Evolutionary conservation across 1,284 basidiomycete species (phyloP).

Genomic region (Meira nashicola): DNA sequence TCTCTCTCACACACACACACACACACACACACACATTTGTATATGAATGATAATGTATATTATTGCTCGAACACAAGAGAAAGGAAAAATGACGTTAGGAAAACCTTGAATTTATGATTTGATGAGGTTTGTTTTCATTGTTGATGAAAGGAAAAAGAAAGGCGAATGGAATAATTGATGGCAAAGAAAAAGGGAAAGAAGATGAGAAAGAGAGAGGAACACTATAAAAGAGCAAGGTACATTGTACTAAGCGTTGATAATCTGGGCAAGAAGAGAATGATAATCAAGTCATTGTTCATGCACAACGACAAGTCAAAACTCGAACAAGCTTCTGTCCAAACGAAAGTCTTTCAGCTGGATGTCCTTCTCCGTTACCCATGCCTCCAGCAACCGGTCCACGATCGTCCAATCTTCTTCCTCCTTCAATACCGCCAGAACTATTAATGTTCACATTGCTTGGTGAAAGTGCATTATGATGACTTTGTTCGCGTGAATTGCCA

Average conservation of each 20-base stretch:
- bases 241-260: neutral
- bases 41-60: too few species aligned
- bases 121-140: neutral
- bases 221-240: neutral
- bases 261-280: neutral
- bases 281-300: slow-evolving; percentile 13
- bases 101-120: too few species aligned
- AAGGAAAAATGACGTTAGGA: too few species aligned
- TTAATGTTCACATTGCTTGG: slow-evolving; percentile 16
- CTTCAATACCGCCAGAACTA: slow-evolving; percentile 26
- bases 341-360: slow-evolving; percentile 36
- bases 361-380: slow-evolving; percentile 41
- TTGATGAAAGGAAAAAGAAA: neutral
- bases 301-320: slow-evolving; percentile 53
- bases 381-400: slow-evolving; percentile 24
- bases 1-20: too few species aligned
- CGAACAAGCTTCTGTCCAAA: slow-evolving; percentile 51
- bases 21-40: too few species aligned
- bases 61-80: too few species aligned
- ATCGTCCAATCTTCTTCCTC: slow-evolving; percentile 25
- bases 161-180: neutral
- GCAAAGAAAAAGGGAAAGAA: neutral
- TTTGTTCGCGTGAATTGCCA: slow-evolving; percentile 24
- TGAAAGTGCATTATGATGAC: slow-evolving; percentile 31
- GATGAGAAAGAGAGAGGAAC: neutral